Evolutionary conservation across 2,329 filamentous ascomycete genomes (phyloP).

Genomic region (Albophoma yamanashiensis): DNA sequence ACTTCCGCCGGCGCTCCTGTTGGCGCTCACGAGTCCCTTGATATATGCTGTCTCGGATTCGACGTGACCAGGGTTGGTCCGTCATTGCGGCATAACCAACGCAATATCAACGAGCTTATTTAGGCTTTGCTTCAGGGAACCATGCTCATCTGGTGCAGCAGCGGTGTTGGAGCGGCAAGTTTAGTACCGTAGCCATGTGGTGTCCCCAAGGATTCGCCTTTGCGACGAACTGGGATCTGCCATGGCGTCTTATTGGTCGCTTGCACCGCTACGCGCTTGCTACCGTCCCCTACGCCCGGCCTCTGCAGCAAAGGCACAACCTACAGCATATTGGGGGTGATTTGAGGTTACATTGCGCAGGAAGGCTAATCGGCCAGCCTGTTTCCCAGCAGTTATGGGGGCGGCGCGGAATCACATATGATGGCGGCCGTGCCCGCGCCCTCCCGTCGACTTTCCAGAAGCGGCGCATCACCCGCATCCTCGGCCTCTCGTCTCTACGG

Average conservation of each 20-base stretch:
- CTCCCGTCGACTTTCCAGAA: not conserved
- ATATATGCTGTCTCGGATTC: not conserved
- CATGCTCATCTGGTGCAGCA: not conserved
- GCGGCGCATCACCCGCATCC: not conserved
- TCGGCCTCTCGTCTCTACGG: not conserved
- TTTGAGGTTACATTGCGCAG: not conserved
- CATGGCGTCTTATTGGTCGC: not conserved
- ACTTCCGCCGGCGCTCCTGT: too few species aligned
- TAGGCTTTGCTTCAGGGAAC: not conserved
- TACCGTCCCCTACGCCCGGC: too few species aligned
- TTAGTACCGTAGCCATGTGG: not conserved
- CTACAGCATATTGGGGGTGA: not conserved
- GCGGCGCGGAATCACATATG: not conserved
- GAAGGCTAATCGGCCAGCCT: not conserved
- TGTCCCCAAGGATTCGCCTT: too few species aligned
- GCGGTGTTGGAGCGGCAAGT: not conserved
- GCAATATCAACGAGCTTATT: not conserved
- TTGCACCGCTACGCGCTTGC: not conserved
- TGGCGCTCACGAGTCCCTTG: not conserved
- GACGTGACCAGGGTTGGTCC: not conserved
- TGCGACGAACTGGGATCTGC: not conserved
- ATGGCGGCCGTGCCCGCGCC: not conserved
- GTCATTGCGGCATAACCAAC: not conserved
- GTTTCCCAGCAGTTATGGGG: not conserved
- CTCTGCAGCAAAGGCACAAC: not conserved